A percentile compares a stretch with the other conserved stretches of the same genome.
Conservation (phyloP, 805 yeast species). For the Wickerhamiella australiensis region DNA sequence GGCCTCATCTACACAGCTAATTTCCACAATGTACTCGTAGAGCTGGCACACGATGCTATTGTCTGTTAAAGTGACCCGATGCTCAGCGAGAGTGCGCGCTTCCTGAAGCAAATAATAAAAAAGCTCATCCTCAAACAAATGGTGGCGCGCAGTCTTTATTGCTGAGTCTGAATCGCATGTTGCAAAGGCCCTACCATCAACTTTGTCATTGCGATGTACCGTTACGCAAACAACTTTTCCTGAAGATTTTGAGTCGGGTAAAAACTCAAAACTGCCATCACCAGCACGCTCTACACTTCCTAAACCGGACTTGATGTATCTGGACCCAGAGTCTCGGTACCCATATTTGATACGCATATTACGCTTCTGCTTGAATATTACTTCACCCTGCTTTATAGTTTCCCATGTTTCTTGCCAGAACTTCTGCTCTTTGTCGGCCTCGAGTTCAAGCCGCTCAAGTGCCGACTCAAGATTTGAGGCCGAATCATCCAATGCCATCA, state of each 20-base stretch:
- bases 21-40: constrained; percentile 54
- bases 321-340: constrained; percentile 81
- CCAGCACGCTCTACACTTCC: constrained; percentile 34
- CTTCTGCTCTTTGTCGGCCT: constrained; percentile 46
- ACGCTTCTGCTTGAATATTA: constrained; percentile 52
- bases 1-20: constrained; percentile 45
- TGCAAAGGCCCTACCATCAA: constrained; percentile 32
- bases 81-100: constrained; percentile 53
- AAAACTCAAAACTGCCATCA: constrained; percentile 36
- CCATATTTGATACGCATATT: constrained; percentile 77
- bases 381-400: constrained; percentile 40
- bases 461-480: constrained; percentile 41
- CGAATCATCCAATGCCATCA: constrained; percentile 51
- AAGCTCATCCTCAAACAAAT: constrained; percentile 79
- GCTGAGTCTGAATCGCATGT: constrained; percentile 26
- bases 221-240: constrained; percentile 47
- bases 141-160: constrained; percentile 55
- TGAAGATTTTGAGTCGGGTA: constrained; percentile 29
- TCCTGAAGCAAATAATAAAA: constrained; percentile 69
- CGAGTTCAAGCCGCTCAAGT: constrained; percentile 39
- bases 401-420: constrained; percentile 51
- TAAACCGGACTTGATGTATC: constrained; percentile 58
- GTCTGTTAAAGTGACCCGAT: constrained; percentile 54
- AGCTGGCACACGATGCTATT: constrained; percentile 55
- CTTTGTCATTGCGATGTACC: constrained; percentile 36